A percentile compares a stretch with the other conserved stretches of the same genome.
phyloP scores from a whole-genome alignment of 2,329 filamentous ascomycete species.

The Colletotrichum eleusines region DNA sequence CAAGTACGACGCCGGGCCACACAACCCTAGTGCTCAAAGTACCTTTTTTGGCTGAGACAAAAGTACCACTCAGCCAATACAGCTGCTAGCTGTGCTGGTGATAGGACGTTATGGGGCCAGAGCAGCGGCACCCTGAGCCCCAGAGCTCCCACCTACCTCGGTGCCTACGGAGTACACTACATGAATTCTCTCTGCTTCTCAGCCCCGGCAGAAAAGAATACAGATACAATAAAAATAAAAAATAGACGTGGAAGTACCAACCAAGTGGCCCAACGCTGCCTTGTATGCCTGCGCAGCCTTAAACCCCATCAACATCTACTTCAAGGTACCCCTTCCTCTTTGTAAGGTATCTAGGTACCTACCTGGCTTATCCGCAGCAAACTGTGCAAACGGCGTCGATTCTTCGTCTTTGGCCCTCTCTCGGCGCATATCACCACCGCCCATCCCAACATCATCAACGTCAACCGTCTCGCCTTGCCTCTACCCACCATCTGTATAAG shows the following conservation, averaged over 20 bases:
- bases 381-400: too few relatives aligned
- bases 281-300: not conserved
- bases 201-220: conserved; percentile 13
- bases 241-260: not conserved
- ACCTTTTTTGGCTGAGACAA: not conserved
- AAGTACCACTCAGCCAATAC: not conserved
- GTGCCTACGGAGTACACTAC: not conserved
- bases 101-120: not conserved
- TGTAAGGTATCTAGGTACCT: not conserved
- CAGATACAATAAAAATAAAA: not conserved
- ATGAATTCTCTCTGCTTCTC: not conserved
- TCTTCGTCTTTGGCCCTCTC: not conserved
- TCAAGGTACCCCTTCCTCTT: conserved; percentile 9
- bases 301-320: conserved; percentile 6
- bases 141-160: not conserved
- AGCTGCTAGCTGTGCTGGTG: not conserved
- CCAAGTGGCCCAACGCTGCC: not conserved
- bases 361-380: not conserved
- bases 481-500: not conserved
- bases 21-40: conserved; percentile 22
- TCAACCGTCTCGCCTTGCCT: conserved; percentile 1
- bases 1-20: conserved; percentile 12
- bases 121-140: not conserved
- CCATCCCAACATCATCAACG: not conserved
- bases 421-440: not conserved